Base-by-base conservation (phyloP, 1,284 basidiomycete genomes). In the Puccinia coronata region DNA sequence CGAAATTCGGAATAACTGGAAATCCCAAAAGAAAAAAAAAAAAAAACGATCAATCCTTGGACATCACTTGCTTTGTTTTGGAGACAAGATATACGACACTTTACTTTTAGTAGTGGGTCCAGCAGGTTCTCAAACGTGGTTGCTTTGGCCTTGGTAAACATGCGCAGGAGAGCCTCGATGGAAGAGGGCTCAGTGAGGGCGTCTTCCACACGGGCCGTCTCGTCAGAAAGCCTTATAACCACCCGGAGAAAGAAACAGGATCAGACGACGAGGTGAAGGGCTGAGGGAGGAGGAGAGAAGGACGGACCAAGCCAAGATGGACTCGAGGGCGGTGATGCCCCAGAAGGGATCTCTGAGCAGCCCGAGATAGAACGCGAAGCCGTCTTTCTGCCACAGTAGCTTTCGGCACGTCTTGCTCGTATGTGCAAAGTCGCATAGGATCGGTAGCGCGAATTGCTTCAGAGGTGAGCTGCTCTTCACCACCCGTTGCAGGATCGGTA, bases 371-470 rank as follows among this genome's bases (percentile, higher is more conserved):
- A 98, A 86, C 2, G 82, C 79, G 53, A 87, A 83, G 43, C 94
- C 93, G 83, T 94, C 91, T 83, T 95, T 91, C 85, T 95, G 93
- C 94, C 94, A 95, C 72, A 97, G 87, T 74, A 95, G 85, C 57
- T 91, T 92, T 47, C 95, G 89, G 84, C 94, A 95, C 75, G 91
- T 93, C 88, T 96, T 97, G 74, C 94, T 94, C 0, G 95, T 94
- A 86, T 93, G 93, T 0, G 94, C 93, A 63, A 98, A 90, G 85
- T 98, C 96, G 86, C 96, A 98, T 11, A 99, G 88, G 83, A 98
- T 96, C 0, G 96, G 96, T 70, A 99, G 88, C 0, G 96, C 96
- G 84, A 98, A 98, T 85, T 98, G 96, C 86, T 95, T 96, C 83
- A 98, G 89, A 0, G 94, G 96, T 23, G 95, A 96, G 82, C 91